phyloP scores from a whole-genome alignment of 352 stramenopile species.

The Phytophthora sojae region DNA sequence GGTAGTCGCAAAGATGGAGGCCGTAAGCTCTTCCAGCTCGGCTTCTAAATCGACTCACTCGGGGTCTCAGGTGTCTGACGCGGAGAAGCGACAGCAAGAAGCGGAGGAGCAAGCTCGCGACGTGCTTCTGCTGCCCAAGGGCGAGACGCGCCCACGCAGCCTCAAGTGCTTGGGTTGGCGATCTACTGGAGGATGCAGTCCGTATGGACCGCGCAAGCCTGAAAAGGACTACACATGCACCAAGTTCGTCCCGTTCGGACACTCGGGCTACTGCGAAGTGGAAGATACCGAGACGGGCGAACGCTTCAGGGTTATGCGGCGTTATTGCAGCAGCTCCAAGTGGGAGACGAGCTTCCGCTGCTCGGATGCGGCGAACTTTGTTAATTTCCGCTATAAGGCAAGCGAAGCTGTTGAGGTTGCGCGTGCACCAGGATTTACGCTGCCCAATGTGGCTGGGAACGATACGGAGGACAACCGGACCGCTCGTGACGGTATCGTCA shows the following conservation, averaged over 20 bases:
- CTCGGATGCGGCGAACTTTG: constrained; percentile 54
- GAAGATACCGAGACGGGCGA: constrained; percentile 42
- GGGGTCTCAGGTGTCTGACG: constrained; percentile 12
- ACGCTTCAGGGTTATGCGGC: constrained; percentile 48
- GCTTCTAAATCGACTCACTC: background rate
- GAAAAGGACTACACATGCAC: constrained; percentile 29
- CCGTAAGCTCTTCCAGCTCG: constrained; percentile 11
- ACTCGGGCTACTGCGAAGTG: constrained; percentile 57
- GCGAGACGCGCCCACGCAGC: constrained; percentile 26
- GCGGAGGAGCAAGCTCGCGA: constrained; percentile 42
- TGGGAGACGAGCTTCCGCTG: constrained; percentile 52
- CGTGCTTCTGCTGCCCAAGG: constrained; percentile 41
- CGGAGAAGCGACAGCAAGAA: constrained; percentile 21
- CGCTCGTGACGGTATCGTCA: constrained; percentile 52
- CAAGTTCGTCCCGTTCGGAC: constrained; percentile 30
- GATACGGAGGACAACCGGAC: background rate
- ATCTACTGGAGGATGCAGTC: constrained; percentile 34
- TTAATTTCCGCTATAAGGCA: constrained; percentile 46
- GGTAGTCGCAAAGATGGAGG: constrained; percentile 28
- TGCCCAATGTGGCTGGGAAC: constrained; percentile 28
- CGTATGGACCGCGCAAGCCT: constrained; percentile 33
- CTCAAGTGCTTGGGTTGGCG: constrained; percentile 42
- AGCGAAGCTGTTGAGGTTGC: constrained; percentile 23
- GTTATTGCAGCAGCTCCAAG: constrained; percentile 44
- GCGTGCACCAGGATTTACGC: constrained; percentile 22